Evolutionary conservation across 2,329 filamentous ascomycete species (phyloP), one percentile per base, ranked within the genome.

Genomic region (Cryphonectria naterciae): DNA sequence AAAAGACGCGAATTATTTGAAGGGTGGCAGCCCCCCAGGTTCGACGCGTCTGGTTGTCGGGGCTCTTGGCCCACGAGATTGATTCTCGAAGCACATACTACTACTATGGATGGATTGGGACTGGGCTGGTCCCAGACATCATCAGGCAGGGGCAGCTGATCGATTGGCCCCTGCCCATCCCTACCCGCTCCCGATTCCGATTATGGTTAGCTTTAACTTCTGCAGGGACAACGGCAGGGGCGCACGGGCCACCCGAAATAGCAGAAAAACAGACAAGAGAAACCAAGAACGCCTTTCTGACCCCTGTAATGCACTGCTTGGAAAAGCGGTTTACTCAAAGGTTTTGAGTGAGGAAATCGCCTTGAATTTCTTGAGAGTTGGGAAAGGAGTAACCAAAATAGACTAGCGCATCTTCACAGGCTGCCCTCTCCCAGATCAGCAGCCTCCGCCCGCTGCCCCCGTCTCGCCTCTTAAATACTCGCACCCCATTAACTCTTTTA

Each of bases 361-460:
- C n/a, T 37, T 67, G 25, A 15, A 58, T 43, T 66, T 37, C 39
- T 46, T 15, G 22, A 32, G 46, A 72, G 61, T 64, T 61, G 70
- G 64, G 68, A 69, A 43, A 69, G 68, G 68, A 28, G 39, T 22
- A 25, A 68, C 73, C 65, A 73, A 75, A 74, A 73, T 39, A 65
- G 73, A 72, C 73, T 74, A 73, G 73, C 74, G 73, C 70, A 63
- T 69, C 65, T 68, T 70, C 63, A 10, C 41, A 46, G 22, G 25
- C 43, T 49, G 41, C 43, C 15, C 13, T 32, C 43, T 58, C 67
- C 54, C 68, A 67, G 64, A 67, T 70, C 65, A 70, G 70, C 64
- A 65, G 63, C 63, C 63, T 46, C 41, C 43, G 63, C 41, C 65
- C 56, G 35, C 49, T 32, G 22, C 37, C 46, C 17, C 58, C 58